phyloP scores from a whole-genome alignment of 1,284 basidiomycete species.

The Fomitiporia mediterranea region DNA sequence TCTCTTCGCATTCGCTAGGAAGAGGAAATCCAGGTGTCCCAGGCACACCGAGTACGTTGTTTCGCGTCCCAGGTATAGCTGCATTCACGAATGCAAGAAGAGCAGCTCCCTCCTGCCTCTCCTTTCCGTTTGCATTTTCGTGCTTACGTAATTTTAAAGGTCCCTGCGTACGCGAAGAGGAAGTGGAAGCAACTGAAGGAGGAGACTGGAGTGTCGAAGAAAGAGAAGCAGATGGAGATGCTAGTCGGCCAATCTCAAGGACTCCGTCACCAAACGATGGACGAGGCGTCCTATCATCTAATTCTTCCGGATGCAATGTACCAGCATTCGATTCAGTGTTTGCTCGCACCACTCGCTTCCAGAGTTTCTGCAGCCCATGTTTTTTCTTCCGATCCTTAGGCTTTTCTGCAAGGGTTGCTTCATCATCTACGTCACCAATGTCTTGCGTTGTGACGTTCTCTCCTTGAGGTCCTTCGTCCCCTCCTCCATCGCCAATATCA shows the following conservation, averaged over 20 bases:
- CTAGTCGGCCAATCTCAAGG: background rate
- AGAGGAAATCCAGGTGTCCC: constrained; percentile 11
- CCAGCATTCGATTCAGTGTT: background rate
- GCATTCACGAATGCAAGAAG: constrained; percentile 5
- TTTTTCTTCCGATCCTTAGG: background rate
- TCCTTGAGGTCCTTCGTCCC: no score
- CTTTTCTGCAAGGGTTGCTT: background rate
- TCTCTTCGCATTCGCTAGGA: background rate
- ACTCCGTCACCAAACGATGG: background rate
- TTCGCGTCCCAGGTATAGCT: background rate
- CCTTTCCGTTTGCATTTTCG: background rate
- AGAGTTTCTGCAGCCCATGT: background rate
- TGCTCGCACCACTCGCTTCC: background rate
- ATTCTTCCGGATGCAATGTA: background rate
- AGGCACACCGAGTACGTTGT: constrained; percentile 7
- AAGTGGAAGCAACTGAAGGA: background rate
- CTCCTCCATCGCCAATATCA: background rate
- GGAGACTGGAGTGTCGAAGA: background rate
- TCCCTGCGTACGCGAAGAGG: background rate
- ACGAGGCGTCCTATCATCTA: background rate
- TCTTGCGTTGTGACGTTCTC: no score
- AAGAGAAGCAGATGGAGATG: background rate
- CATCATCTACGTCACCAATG: background rate
- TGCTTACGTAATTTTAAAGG: background rate
- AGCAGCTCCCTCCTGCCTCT: background rate